Conservation (phyloP, 768 basidiomycete genomes). For the Suillus hirtellus region DNA sequence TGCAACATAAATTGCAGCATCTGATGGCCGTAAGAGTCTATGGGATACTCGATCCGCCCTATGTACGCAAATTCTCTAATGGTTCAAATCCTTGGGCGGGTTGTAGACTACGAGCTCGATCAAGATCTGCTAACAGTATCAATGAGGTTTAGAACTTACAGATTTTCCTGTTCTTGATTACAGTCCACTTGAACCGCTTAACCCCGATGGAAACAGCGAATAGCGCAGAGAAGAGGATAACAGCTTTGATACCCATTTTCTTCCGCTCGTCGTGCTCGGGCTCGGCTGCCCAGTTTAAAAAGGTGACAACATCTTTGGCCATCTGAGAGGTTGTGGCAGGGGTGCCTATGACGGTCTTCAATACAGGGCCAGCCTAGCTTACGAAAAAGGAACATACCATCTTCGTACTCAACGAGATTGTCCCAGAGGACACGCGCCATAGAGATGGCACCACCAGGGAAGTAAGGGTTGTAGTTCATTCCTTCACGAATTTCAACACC, state of each 20-base stretch:
- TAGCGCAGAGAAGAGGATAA: constrained; percentile 88
- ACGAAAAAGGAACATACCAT: constrained; percentile 53
- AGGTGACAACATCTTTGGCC: constrained; percentile 97
- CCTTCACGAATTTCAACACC: constrained; percentile 94
- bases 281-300: constrained; percentile 96
- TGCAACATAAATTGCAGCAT: constrained; percentile 21
- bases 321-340: constrained; percentile 97
- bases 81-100: constrained; percentile 36
- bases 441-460: constrained; percentile 97
- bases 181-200: constrained; percentile 94
- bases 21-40: constrained; percentile 31
- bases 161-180: constrained; percentile 93
- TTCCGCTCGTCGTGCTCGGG: constrained; percentile 98
- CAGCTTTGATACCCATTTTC: constrained; percentile 94
- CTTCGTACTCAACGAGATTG: constrained; percentile 94
- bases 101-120: constrained; percentile 36
- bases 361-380: not conserved
- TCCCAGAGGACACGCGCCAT: constrained; percentile 98
- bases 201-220: constrained; percentile 81
- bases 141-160: constrained; percentile 47
- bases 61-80: constrained; percentile 26
- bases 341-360: constrained; percentile 57
- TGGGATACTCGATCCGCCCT: constrained; percentile 7
- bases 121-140: constrained; percentile 12
- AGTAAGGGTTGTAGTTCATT: constrained; percentile 99